These are phyloP conservation scores for Lineolata rhizophorae DNA, from an alignment of 495 filamentous ascomycete genomes.

Conservation along the genomic window DNA sequence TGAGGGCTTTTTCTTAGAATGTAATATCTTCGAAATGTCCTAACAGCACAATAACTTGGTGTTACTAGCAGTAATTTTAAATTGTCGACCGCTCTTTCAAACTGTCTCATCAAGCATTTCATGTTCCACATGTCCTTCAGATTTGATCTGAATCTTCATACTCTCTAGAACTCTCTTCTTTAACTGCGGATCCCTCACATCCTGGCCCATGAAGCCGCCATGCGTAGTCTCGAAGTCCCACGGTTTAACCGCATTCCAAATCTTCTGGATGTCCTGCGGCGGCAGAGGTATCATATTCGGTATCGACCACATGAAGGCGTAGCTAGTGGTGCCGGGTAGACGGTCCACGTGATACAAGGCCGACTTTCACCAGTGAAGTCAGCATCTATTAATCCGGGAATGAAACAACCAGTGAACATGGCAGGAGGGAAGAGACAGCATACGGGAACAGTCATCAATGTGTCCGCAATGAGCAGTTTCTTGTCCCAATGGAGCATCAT, in stretches of 20 bases:
- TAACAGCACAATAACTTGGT: too few species aligned
- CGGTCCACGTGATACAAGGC: slow-evolving; percentile 22
- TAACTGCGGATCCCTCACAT: slow-evolving; percentile 31
- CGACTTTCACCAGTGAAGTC: too few species aligned
- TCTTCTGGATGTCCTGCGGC: slow-evolving; percentile 28
- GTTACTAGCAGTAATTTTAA: too few species aligned
- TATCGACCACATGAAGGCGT: slow-evolving; percentile 57
- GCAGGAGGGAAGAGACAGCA: too few species aligned
- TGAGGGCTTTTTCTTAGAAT: too few species aligned
- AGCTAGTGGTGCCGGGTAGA: slow-evolving; percentile 34
- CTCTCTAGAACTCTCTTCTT: slow-evolving; percentile 48
- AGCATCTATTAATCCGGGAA: too few species aligned
- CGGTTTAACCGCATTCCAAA: slow-evolving; percentile 28
- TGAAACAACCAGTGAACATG: too few species aligned
- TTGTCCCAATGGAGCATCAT: slow-evolving; percentile 34
- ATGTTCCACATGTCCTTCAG: slow-evolving; percentile 5
- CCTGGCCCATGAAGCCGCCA: slow-evolving; percentile 38
- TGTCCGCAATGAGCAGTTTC: slow-evolving; percentile 48
- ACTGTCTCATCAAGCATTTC: not conserved
- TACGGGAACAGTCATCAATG: slow-evolving; percentile 42
- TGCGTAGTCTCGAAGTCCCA: slow-evolving; percentile 41
- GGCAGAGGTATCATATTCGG: slow-evolving; percentile 60
- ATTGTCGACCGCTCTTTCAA: too few species aligned
- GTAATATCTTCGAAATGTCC: too few species aligned
- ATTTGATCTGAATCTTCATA: slow-evolving; percentile 39